A percentile compares a stretch with the other conserved stretches of the same genome.
Evolutionary conservation across 2,329 filamentous ascomycete genomes (phyloP).

Genomic region (Monosporascus sp.): DNA sequence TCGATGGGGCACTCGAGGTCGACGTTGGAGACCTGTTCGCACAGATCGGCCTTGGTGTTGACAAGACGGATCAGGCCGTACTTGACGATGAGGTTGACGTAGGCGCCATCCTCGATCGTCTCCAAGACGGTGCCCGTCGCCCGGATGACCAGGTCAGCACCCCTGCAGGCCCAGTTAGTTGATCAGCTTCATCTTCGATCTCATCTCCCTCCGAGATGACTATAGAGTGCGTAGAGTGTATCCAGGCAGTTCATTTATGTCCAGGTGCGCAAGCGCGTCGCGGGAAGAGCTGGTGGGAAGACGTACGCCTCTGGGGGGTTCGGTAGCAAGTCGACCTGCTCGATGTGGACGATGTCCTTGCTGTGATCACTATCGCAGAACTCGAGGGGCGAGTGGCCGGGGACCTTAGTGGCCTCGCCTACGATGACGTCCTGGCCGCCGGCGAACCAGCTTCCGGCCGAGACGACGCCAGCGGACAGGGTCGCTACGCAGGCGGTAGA

Average conservation of each 20-base stretch:
- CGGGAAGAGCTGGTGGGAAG: not conserved
- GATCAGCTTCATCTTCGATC: not conserved
- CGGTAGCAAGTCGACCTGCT: conserved; percentile 72
- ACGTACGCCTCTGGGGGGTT: conserved; percentile 85
- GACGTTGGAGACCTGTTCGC: conserved; percentile 82
- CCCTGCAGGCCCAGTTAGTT: conserved; percentile 47
- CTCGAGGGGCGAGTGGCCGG: conserved; percentile 78
- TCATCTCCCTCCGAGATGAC: no score
- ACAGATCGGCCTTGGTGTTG: conserved; percentile 74
- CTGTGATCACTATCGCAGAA: conserved; percentile 65
- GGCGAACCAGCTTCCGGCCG: conserved; percentile 43
- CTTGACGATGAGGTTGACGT: conserved; percentile 80
- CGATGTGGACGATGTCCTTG: conserved; percentile 67
- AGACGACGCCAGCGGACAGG: conserved; percentile 33
- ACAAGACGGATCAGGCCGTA: conserved; percentile 90
- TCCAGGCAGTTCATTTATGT: not conserved
- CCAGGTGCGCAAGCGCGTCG: not conserved
- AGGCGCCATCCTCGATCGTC: conserved; percentile 70
- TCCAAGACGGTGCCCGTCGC: conserved; percentile 71
- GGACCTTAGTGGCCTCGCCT: conserved; percentile 57
- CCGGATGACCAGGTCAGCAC: conserved; percentile 69
- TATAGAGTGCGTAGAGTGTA: no score
- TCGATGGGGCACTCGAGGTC: conserved; percentile 85
- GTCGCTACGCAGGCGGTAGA: conserved; percentile 38
- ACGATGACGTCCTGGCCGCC: conserved; percentile 42